phyloP scores from a whole-genome alignment of 768 basidiomycete genomes.

The Psilocybe tampanensis region DNA sequence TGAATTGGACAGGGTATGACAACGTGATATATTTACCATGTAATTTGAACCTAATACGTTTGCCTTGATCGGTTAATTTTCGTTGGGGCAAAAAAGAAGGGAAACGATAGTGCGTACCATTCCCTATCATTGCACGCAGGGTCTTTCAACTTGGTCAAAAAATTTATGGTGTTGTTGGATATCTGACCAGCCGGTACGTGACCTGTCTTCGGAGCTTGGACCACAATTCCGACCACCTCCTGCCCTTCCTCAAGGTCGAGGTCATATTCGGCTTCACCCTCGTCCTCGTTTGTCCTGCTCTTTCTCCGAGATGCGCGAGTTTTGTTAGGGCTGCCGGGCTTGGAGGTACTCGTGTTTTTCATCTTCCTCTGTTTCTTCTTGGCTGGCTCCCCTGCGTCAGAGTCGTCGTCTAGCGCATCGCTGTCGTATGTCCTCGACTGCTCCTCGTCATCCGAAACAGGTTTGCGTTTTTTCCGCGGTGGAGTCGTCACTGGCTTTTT shows the following conservation, averaged over 20 bases:
- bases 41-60: constrained; percentile 76
- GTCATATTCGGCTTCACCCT: constrained; percentile 29
- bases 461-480: background rate
- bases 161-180: constrained; percentile 84
- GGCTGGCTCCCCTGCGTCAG: constrained; percentile 14
- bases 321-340: constrained; percentile 19
- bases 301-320: constrained; percentile 24
- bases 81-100: background rate
- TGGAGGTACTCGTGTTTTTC: constrained; percentile 20
- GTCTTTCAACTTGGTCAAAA: constrained; percentile 68
- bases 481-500: constrained; percentile 5
- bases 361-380: constrained; percentile 9
- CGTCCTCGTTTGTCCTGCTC: constrained; percentile 27
- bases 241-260: constrained; percentile 57
- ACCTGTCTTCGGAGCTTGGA: constrained; percentile 84
- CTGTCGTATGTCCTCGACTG: constrained; percentile 38
- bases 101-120: constrained; percentile 48
- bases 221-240: constrained; percentile 72
- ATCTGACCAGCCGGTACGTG: constrained; percentile 84
- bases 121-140: constrained; percentile 83
- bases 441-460: background rate
- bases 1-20: background rate
- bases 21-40: constrained; percentile 51
- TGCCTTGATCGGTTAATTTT: background rate
- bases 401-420: constrained; percentile 49